Evolutionary conservation across 2,329 filamentous ascomycete species (phyloP).

Genomic region (Arthrobotrys iridis): DNA sequence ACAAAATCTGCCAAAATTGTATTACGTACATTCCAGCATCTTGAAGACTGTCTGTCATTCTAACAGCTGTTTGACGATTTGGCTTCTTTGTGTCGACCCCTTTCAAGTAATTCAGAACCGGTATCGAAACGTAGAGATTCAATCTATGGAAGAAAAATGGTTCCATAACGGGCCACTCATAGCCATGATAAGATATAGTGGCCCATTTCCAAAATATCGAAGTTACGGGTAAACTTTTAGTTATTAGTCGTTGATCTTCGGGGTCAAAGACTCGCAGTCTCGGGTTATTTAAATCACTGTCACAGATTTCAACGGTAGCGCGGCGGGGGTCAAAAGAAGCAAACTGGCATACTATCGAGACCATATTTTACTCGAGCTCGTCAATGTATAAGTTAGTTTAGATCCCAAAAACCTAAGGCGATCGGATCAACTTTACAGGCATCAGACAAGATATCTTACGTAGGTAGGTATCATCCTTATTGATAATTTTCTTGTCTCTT

Average conservation of each 20-base stretch:
- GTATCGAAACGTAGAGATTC: constrained; percentile 8
- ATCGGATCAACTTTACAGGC: too few species aligned
- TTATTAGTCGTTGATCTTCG: neutral
- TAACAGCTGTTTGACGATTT: constrained; percentile 5
- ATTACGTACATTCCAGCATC: constrained; percentile 26
- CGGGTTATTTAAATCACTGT: neutral
- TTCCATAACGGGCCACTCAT: constrained; percentile 14
- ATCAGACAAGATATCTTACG: too few species aligned
- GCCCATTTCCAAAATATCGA: constrained; percentile 44
- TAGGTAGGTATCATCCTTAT: neutral
- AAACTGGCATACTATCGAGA: constrained; percentile 34
- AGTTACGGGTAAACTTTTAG: constrained; percentile 5
- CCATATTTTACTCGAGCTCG: too few species aligned
- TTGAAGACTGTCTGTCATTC: constrained; percentile 10
- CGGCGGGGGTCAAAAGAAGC: constrained; percentile 15
- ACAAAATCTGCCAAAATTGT: neutral
- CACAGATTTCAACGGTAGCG: constrained; percentile 21
- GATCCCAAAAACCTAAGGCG: too few species aligned
- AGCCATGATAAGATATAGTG: neutral
- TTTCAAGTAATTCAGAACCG: constrained; percentile 11
- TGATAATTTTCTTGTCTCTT: constrained; percentile 26
- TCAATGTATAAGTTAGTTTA: too few species aligned
- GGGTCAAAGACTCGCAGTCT: constrained; percentile 12
- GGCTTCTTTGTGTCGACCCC: neutral
- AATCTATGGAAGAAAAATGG: constrained; percentile 15